These are phyloP conservation scores for Ascoidea tarda DNA, from an alignment of 805 yeast species.

Conservation along the genomic window DNA sequence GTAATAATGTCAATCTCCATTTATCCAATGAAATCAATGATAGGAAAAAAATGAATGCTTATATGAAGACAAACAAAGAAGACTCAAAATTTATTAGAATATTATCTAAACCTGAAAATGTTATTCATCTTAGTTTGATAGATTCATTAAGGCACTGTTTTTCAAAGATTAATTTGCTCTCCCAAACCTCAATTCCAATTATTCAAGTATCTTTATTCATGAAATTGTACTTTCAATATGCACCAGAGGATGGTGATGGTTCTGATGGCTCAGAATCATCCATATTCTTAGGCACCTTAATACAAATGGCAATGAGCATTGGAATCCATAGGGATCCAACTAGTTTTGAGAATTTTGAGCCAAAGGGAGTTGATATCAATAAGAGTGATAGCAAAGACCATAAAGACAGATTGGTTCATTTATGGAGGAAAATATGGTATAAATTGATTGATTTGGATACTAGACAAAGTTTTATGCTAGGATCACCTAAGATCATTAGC, in stretches of 20 bases:
- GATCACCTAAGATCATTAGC: constrained; percentile 24
- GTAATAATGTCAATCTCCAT: constrained; percentile 15
- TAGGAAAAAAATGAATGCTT: constrained; percentile 11
- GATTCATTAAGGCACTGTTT: constrained; percentile 32
- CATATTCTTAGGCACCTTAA: constrained; percentile 36
- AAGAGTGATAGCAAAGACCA: constrained; percentile 13
- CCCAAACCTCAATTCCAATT: constrained; percentile 31
- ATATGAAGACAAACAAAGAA: constrained; percentile 7
- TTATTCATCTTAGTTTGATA: constrained; percentile 24
- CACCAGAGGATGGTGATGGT: constrained; percentile 48
- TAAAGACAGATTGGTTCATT: constrained; percentile 25
- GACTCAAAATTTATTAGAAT: constrained; percentile 8
- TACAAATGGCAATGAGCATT: constrained; percentile 54
- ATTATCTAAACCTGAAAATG: constrained; percentile 25
- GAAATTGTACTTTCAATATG: constrained; percentile 37
- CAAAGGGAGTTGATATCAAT: constrained; percentile 2
- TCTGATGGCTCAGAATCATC: constrained; percentile 46
- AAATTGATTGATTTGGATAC: constrained; percentile 27
- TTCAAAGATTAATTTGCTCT: constrained; percentile 25
- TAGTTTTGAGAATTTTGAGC: constrained; percentile 22
- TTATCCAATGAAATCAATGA: not conserved
- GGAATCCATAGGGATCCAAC: constrained; percentile 62
- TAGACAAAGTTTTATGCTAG: constrained; percentile 26
- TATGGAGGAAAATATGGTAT: constrained; percentile 49
- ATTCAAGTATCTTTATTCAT: constrained; percentile 48